Base-by-base conservation (phyloP, 1,139 yeast genomes). In the Pichia sp. region DNA sequence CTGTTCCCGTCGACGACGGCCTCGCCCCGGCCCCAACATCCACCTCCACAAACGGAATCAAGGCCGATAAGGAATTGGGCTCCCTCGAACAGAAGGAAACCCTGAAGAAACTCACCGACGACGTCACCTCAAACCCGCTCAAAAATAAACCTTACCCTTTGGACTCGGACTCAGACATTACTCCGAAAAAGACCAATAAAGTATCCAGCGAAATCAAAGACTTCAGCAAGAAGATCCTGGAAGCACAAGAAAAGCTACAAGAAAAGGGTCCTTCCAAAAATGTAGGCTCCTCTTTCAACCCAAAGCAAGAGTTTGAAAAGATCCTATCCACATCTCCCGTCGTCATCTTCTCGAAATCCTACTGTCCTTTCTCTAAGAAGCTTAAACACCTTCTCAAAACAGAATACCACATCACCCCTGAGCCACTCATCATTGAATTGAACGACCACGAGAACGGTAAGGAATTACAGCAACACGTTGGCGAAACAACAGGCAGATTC, bases 401-500 rank as follows among this genome's bases (percentile, higher is more conserved):
- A 30, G 80, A 82, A 62, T 91, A 89, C 71, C 78, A 79, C 55
- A 81, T 93, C 57, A 76, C 79, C 1, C 99, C 98, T 2, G 73
- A 75, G 45, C 92, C 90, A 5, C 68, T 76, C 12, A 77, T 88
- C 49, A 90, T 92, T 30, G 98, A 93, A 68, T 77, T 93, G 54
- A 97, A 93, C 71, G 77, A 75, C 65, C 95, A 91, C 68, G 77
- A 79, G 49, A 79, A 84, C 64, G 93, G 93, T 1, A 67, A 70
- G 14, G 81, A 76, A 55, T 73, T 87, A 58, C 93, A 86, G 67
- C 76, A 72, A 16, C 82, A 81, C 67, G 74, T 87, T 54, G 81
- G 75, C 12, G 74, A 75, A 50, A 70, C 76, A 50, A 76, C 87
- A 3, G 87, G 86, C 2, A 76, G 93, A 65, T 69, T 67, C 24